Evolutionary conservation across 1,284 basidiomycete species (phyloP).

Genomic region (Sanghuangporus weigelae): DNA sequence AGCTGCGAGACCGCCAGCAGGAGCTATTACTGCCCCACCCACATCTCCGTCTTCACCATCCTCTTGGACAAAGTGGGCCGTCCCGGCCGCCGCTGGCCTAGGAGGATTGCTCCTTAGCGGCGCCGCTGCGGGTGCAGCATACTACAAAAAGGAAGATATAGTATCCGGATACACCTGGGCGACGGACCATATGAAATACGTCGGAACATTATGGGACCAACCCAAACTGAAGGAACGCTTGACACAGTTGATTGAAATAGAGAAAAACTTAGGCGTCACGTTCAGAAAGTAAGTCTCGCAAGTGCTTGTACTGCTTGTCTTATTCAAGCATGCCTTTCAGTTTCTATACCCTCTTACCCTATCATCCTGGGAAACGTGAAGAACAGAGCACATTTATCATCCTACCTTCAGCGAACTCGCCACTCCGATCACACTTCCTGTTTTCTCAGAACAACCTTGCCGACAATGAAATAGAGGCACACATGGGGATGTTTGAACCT

Average conservation of each 20-base stretch:
- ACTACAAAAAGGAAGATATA: conserved; percentile 72
- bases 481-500: conserved; percentile 84
- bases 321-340: conserved; percentile 33
- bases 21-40: conserved; percentile 24
- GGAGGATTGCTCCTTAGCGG: conserved; percentile 73
- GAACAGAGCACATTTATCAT: conserved; percentile 70
- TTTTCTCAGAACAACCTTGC: conserved; percentile 63
- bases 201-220: conserved; percentile 85
- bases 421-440: conserved; percentile 50
- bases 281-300: conserved; percentile 67
- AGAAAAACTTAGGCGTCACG: conserved; percentile 54
- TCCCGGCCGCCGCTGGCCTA: conserved; percentile 55
- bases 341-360: conserved; percentile 72
- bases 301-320: background rate
- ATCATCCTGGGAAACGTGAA: conserved; percentile 47
- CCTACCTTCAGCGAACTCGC: conserved; percentile 54
- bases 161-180: conserved; percentile 71
- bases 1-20: conserved; percentile 26
- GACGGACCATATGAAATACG: conserved; percentile 87
- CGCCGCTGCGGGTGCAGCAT: conserved; percentile 81
- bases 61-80: conserved; percentile 54
- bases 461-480: conserved; percentile 79
- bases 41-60: conserved; percentile 22
- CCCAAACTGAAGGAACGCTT: conserved; percentile 58
- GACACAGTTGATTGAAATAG: conserved; percentile 54